These are phyloP conservation scores for Ustilago curta DNA, from an alignment of 1,284 basidiomycete species.

Conservation along the genomic window DNA sequence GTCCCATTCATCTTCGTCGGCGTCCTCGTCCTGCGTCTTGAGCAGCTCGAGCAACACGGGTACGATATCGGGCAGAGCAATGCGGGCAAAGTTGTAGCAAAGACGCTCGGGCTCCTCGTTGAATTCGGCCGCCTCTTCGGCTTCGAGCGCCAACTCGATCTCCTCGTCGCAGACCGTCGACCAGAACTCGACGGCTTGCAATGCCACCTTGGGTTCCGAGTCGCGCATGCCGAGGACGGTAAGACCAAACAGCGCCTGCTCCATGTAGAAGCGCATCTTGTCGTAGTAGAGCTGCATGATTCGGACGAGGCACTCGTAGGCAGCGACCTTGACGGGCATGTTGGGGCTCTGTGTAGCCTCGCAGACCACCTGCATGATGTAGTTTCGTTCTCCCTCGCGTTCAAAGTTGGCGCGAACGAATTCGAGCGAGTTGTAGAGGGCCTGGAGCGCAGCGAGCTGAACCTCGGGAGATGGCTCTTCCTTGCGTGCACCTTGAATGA, in stretches of 20 bases:
- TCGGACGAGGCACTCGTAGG: constrained; percentile 91
- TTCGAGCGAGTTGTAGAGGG: constrained; percentile 94
- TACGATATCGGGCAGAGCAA: constrained; percentile 91
- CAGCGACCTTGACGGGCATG: constrained; percentile 73
- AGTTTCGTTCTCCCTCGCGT: constrained; percentile 87
- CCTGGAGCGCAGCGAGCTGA: constrained; percentile 92
- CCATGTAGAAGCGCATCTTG: constrained; percentile 99
- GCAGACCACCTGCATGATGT: constrained; percentile 99
- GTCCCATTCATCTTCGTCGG: constrained; percentile 99
- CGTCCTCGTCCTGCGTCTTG: constrained; percentile 94
- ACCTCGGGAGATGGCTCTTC: constrained; percentile 90
- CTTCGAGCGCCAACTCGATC: constrained; percentile 90
- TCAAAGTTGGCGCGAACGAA: constrained; percentile 99
- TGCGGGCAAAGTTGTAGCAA: constrained; percentile 91
- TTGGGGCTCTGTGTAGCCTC: constrained; percentile 94
- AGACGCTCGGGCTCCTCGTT: constrained; percentile 89
- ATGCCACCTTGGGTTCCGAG: constrained; percentile 86
- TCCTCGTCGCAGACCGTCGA: constrained; percentile 99
- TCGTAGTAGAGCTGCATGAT: constrained; percentile 99
- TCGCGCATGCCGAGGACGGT: constrained; percentile 99
- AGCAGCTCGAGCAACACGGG: constrained; percentile 90
- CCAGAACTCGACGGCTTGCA: constrained; percentile 99
- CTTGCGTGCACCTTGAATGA: constrained; percentile 96
- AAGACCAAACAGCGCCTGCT: constrained; percentile 94
- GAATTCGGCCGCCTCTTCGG: constrained; percentile 91